Percentiles rank a stretch among this genome's conserved stretches.
These are phyloP conservation scores for Fusarium ramigenum DNA, from an alignment of 2,329 filamentous ascomycete genomes.

Conservation along the genomic window DNA sequence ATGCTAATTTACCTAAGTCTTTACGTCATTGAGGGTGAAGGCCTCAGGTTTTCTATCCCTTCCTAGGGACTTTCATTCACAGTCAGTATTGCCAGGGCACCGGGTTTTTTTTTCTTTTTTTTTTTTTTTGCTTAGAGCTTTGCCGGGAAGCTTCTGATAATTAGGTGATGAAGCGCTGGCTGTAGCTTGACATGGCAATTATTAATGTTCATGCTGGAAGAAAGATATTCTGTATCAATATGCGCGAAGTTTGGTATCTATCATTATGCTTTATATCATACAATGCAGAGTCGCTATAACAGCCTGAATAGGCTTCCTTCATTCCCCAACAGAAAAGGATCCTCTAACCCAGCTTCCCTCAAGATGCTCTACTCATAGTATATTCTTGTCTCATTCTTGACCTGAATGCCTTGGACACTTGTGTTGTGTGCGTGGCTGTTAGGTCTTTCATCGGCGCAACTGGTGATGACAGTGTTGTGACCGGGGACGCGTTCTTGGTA, in stretches of 20 bases:
- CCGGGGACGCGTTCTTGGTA: slow-evolving; percentile 11
- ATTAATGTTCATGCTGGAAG: background rate
- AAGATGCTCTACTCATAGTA: slow-evolving; percentile 3
- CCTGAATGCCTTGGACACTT: slow-evolving; percentile 20
- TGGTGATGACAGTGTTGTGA: slow-evolving; percentile 16
- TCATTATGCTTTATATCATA: background rate
- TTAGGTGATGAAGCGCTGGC: rapidly evolving
- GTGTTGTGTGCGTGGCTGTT: background rate
- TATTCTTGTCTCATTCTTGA: slow-evolving; percentile 29
- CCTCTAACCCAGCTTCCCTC: rapidly evolving
- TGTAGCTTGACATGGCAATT: no score
- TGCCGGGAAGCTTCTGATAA: background rate
- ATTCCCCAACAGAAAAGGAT: background rate
- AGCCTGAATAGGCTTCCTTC: no score
- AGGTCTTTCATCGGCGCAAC: background rate
- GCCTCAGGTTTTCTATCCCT: background rate
- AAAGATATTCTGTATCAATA: background rate
- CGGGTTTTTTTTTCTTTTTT: background rate
- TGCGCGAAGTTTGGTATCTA: background rate
- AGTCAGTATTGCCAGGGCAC: background rate
- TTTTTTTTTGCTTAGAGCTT: background rate
- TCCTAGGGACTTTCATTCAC: no score
- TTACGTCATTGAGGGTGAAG: rapidly evolving
- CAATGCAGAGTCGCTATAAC: no score
- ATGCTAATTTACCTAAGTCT: no score